Base-by-base conservation (phyloP, 2,329 filamentous ascomycete genomes). In the Venturiaceae sp. region DNA sequence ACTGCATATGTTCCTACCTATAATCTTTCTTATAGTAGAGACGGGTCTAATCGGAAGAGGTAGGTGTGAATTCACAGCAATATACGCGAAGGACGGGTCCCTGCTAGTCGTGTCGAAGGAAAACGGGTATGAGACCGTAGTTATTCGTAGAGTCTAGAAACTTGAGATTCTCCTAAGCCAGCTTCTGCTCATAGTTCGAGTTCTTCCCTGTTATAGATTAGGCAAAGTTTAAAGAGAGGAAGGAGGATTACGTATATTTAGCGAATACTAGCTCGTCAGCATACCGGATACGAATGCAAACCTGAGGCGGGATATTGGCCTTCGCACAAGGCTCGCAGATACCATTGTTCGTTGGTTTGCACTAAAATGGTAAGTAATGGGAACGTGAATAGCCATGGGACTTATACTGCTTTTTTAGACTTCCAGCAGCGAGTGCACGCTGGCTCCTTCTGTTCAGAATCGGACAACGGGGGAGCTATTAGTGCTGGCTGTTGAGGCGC, bases 221-320 rank as follows among this genome's bases (percentile, higher is more conserved):
- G 53, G 16, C 26, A 55, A 9, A 55, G 30, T 5, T 14, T 55
- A 2, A 55, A 55, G 53, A 55, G 33, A 37, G 53, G 21, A 23
- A 55, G 53, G 53, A 37, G 53, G 3, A 55, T 55, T n/a, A 55
- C 53, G 53, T 55, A 55, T 23, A 55, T 55, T 55, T 55, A 23
- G 33, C 32, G 19, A 55, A 55, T 55, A 55, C 53, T 55, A n/a
- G 53, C 53, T 55, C 34, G 53, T 55, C 16, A 55, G 53, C 32
- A 55, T 55, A 55, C n/a, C 34, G 34, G 53, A 55, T 23, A 14
- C 53, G 34, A 55, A 55, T 3, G 34, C 21, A 55, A n/a, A 55
- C 30, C 32, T 55, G 21, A 55, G 53, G 26, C n/a, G 32, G 30
- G 16, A 55, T 55, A 55, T 55, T 37, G 32, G 53, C 53, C 26